phyloP scores from a whole-genome alignment of 768 basidiomycete genomes.

The Trametes gibbosa region DNA sequence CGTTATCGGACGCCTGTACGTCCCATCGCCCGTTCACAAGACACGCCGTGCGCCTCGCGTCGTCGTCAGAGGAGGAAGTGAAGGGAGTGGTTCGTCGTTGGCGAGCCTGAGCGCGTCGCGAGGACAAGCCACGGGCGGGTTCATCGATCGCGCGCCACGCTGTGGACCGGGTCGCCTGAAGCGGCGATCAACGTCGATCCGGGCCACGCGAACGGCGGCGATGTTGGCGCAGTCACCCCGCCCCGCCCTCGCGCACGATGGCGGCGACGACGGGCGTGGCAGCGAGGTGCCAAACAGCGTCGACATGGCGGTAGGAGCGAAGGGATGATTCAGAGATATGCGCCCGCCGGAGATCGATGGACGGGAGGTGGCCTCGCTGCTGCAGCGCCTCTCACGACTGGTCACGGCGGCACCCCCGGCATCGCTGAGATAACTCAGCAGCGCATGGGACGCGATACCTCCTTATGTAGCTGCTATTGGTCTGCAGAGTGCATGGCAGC shows the following conservation, averaged over 20 bases:
- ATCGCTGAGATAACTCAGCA: slow-evolving; percentile 5
- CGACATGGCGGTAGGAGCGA: slow-evolving; percentile 8
- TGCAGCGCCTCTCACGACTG: slow-evolving; percentile 10
- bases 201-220: slow-evolving; percentile 3
- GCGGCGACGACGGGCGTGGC: background rate
- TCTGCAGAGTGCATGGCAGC: background rate
- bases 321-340: slow-evolving; percentile 9
- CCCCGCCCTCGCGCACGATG: background rate
- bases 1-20: slow-evolving; percentile 15
- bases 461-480: background rate
- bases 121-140: background rate
- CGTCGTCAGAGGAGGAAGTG: background rate
- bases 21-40: background rate
- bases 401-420: slow-evolving; percentile 3
- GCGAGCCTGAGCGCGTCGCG: background rate
- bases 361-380: slow-evolving; percentile 4
- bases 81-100: background rate
- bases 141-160: background rate
- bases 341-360: slow-evolving; percentile 10
- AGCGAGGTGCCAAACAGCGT: background rate
- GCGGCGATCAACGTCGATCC: background rate
- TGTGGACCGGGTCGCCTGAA: background rate
- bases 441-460: background rate
- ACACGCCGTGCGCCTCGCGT: background rate
- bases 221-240: background rate